Base-by-base conservation (phyloP, 2,329 filamentous ascomycete genomes). In the Rutstroemia sp. region DNA sequence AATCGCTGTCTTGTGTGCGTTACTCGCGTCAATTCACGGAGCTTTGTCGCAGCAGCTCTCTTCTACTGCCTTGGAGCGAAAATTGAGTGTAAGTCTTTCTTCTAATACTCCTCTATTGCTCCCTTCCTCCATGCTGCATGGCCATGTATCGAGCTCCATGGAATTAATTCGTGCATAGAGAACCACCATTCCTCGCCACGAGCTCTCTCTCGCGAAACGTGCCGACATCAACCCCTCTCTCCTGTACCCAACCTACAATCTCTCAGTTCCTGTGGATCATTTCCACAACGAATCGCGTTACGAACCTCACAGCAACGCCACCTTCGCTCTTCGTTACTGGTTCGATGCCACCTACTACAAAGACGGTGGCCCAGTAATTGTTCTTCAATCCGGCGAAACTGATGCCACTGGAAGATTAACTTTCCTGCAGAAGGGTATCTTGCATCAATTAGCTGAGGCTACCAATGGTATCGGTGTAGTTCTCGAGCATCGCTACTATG, bases 401-500 rank as follows among this genome's bases (percentile, higher is more conserved):
- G 73, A 73, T 58, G 87, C 78, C 8, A 72, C 69, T n/a, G 81
- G 69, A 34, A 78, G 89, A 14, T 73, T 95, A 17, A 78, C 80
- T 0, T 92, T 80, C 66, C 73, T 95, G 9, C 82, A 91, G 62
- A 88, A 94, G 68, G 90, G 90, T 52, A 86, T 95, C 52, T 76
- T 89, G 0, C 77, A 83, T 38, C 79, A 89, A 61, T 76, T 95
- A 17, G 80, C 86, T 3, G 74, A 85, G 63, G 86, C 86, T 0
- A 89, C 87, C 0, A 75, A 83, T 56, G 90, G 90, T 1, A 73
- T 95, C 25, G 89, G 85, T 3, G 86, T 95, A 2, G 80, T 95
- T 48, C 78, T 95, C 2, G 90, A 95, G 73, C 90, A 95, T 67
- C 82, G 90, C 30, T 95, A 95, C 75, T 95, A 95, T 67, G 90